A percentile compares a stretch with the other conserved stretches of the same genome.
Evolutionary conservation across 176 grass and related monocot species (phyloP).

Genomic region (Eragrostis nindensis): DNA sequence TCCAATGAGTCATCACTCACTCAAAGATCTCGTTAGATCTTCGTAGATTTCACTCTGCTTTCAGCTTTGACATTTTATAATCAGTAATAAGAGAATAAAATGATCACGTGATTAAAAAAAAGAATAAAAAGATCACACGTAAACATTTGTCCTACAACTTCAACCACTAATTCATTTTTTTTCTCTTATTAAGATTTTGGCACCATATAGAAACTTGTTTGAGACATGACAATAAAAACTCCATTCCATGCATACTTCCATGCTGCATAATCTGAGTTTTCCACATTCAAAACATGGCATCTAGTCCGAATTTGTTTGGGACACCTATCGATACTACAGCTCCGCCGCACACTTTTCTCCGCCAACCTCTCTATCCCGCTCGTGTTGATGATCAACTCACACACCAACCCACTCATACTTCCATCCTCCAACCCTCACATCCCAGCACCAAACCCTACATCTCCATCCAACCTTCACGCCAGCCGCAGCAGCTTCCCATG

Average conservation of each 20-base stretch:
- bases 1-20: constrained; percentile 1
- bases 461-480: constrained; percentile 26
- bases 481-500: constrained; percentile 18
- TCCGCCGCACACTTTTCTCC: not conserved
- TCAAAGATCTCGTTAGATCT: constrained; percentile 4
- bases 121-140: not conserved
- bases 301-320: not conserved
- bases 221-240: not conserved
- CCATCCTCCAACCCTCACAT: not conserved
- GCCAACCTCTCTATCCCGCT: not conserved
- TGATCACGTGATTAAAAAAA: too few species aligned
- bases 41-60: not conserved
- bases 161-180: too few species aligned
- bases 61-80: not conserved
- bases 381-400: constrained; percentile 5
- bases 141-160: not conserved
- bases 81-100: not conserved
- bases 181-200: too few species aligned
- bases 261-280: not conserved
- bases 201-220: not conserved
- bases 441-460: constrained; percentile 33
- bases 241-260: not conserved
- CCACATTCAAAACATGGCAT: not conserved
- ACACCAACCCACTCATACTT: constrained; percentile 17
- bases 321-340: not conserved